A percentile compares a stretch with the other conserved stretches of the same genome.
These are phyloP conservation scores for Ophiostoma himal-ulmi DNA, from an alignment of 2,329 filamentous ascomycete genomes.

Conservation along the genomic window DNA sequence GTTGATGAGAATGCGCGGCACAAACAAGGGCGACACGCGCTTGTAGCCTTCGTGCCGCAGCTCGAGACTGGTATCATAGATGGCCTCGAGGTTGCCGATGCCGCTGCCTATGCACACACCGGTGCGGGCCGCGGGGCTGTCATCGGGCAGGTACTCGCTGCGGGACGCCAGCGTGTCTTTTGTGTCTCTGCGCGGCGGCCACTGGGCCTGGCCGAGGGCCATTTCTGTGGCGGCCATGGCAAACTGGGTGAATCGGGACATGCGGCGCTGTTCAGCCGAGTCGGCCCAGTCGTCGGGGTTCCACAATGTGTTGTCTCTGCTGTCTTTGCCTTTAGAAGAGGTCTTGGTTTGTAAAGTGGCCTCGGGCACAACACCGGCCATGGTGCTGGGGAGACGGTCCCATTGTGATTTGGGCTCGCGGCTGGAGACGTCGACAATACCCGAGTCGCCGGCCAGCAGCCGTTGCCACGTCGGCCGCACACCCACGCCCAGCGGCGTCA, in stretches of 20 bases:
- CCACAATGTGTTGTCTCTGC: constrained; percentile 43
- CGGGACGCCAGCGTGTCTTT: neutral
- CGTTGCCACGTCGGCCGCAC: constrained; percentile 72
- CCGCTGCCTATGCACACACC: constrained; percentile 92
- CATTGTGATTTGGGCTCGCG: constrained; percentile 55
- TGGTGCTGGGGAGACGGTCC: constrained; percentile 69
- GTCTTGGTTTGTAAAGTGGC: neutral
- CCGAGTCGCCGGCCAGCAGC: constrained; percentile 72
- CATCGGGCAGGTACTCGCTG: constrained; percentile 19
- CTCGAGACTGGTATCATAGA: constrained; percentile 74
- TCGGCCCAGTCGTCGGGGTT: constrained; percentile 49
- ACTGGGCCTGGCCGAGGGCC: constrained; percentile 76
- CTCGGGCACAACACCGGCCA: constrained; percentile 73
- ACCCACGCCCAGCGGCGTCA: constrained; percentile 79
- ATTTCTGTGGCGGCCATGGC: constrained; percentile 81
- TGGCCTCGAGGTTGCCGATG: constrained; percentile 88
- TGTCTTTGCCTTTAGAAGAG: constrained; percentile 30
- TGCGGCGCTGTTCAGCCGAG: constrained; percentile 59
- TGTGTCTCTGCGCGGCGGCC: constrained; percentile 45
- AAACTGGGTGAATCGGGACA: constrained; percentile 90
- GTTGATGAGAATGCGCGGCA: constrained; percentile 89
- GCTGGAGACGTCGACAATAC: constrained; percentile 66
- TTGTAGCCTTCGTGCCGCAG: constrained; percentile 76
- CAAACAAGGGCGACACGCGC: constrained; percentile 89
- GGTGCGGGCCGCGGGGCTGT: constrained; percentile 64